These are phyloP conservation scores for Postia placenta DNA, from an alignment of 768 basidiomycete genomes.

Conservation along the genomic window DNA sequence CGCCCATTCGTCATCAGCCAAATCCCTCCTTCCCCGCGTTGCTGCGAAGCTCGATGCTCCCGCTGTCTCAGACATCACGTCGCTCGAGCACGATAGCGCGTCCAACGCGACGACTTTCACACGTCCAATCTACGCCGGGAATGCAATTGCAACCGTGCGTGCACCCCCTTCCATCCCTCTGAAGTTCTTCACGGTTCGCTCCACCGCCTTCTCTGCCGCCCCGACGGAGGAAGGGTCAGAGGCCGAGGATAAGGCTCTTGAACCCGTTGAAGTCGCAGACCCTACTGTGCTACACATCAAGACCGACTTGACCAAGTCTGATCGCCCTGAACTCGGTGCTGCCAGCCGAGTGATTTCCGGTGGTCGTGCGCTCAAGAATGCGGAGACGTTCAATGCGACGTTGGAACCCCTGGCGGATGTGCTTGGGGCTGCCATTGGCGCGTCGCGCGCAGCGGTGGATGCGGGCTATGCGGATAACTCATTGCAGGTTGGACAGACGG, in stretches of 20 bases:
- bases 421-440: constrained; percentile 93
- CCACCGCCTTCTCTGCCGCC: constrained; percentile 81
- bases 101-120: constrained; percentile 80
- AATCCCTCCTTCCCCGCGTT: constrained; percentile 88
- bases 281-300: constrained; percentile 57
- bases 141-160: constrained; percentile 90
- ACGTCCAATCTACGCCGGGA: constrained; percentile 96
- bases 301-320: constrained; percentile 80
- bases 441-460: constrained; percentile 97
- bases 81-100: constrained; percentile 63
- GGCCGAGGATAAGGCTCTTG: constrained; percentile 55
- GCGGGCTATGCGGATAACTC: constrained; percentile 98
- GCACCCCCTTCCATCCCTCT: constrained; percentile 69
- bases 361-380: constrained; percentile 90
- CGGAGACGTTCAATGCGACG: constrained; percentile 83
- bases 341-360: constrained; percentile 91
- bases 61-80: constrained; percentile 87
- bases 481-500: constrained; percentile 98
- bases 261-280: constrained; percentile 56
- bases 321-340: constrained; percentile 86
- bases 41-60: constrained; percentile 87
- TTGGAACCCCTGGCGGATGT: constrained; percentile 90
- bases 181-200: constrained; percentile 94
- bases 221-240: constrained; percentile 41
- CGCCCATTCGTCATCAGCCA: constrained; percentile 86